These are phyloP conservation scores for Leishmania turanica DNA, from an alignment of 208 protist species.

Conservation along the genomic window DNA sequence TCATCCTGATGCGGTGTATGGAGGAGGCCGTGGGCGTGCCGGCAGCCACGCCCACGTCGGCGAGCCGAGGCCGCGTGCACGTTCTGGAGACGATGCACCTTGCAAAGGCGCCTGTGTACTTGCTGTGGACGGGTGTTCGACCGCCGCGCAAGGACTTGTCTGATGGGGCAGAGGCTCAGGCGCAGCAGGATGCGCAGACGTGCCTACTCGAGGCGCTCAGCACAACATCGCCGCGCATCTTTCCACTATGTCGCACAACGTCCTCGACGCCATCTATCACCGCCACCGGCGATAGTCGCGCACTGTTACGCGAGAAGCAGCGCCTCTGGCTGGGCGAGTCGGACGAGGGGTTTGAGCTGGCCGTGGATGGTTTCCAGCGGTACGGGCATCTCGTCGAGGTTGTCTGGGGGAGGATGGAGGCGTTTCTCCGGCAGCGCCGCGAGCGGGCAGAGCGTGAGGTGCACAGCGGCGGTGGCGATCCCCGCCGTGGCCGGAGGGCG, in stretches of 20 bases:
- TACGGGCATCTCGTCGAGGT: slow-evolving; percentile 41
- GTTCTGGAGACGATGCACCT: slow-evolving; percentile 77
- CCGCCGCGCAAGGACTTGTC: neutral
- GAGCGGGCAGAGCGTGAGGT: slow-evolving; percentile 47
- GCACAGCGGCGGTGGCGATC: neutral
- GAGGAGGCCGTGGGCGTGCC: slow-evolving; percentile 21
- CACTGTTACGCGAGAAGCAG: slow-evolving; percentile 23
- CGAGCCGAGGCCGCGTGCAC: slow-evolving; percentile 19
- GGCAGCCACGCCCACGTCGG: neutral
- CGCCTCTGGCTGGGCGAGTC: slow-evolving; percentile 75
- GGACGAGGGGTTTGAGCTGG: slow-evolving; percentile 55
- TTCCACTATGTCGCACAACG: neutral
- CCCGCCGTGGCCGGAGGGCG: neutral
- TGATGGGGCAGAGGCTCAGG: neutral
- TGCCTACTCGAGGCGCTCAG: slow-evolving; percentile 29
- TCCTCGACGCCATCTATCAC: neutral
- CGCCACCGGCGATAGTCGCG: neutral
- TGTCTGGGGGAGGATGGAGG: slow-evolving; percentile 42
- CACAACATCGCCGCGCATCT: slow-evolving; percentile 17
- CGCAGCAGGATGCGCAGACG: slow-evolving; percentile 1
- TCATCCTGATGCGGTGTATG: slow-evolving; percentile 59
- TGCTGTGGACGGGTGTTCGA: slow-evolving; percentile 36
- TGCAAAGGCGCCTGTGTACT: slow-evolving; percentile 69
- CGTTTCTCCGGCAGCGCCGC: slow-evolving; percentile 44
- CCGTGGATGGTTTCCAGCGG: slow-evolving; percentile 42